Evolutionary conservation across 139 green algal genomes (phyloP).

Genomic region (Ettlia oleoabundans): DNA sequence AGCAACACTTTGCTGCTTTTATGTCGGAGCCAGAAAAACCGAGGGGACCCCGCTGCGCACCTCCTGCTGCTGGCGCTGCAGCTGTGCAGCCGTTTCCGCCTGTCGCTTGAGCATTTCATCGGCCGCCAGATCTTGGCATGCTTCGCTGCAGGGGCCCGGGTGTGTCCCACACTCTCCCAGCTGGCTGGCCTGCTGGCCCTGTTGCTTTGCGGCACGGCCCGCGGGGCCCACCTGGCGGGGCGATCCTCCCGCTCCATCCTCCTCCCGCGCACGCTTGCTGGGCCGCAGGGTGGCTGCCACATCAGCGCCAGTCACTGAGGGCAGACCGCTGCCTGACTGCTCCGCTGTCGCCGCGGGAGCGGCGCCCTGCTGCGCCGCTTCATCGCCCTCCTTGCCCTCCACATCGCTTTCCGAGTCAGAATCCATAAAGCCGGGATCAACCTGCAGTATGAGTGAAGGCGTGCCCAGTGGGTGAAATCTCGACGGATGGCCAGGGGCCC

Average conservation of each 20-base stretch:
- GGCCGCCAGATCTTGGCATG: background rate
- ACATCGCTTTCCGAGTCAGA: constrained; percentile 63
- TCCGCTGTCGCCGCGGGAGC: background rate
- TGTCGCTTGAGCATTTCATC: constrained; percentile 1
- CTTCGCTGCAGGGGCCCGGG: constrained; percentile 22
- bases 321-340: background rate
- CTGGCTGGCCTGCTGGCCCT: no score
- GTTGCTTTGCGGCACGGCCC: no score
- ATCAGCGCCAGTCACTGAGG: background rate
- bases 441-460: constrained; percentile 48
- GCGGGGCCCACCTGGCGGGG: background rate
- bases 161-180: constrained; percentile 19
- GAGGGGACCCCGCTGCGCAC: background rate
- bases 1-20: no score
- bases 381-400: constrained; percentile 29
- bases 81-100: background rate
- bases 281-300: background rate
- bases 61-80: background rate
- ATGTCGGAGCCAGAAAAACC: background rate
- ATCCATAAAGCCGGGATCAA: constrained; percentile 80
- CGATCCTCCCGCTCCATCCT: background rate
- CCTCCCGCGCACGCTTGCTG: background rate
- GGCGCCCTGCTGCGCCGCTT: constrained; percentile 15
- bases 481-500: no score
- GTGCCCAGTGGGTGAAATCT: no score